Conservation (phyloP, 495 filamentous ascomycete genomes). For the Penicillium canariense region DNA sequence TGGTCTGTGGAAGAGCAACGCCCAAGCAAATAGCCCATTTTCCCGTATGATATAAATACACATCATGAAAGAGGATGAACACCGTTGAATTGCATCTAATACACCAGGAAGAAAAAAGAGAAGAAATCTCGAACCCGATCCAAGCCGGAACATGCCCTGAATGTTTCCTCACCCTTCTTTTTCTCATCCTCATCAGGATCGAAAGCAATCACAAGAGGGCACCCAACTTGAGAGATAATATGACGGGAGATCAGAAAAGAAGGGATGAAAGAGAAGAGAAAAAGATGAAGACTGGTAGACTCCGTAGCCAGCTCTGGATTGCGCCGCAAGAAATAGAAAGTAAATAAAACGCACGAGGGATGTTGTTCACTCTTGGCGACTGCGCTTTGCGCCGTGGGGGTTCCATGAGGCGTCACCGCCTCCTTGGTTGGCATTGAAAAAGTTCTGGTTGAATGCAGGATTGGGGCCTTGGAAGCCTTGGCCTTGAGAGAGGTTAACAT, state of each 20-base stretch:
- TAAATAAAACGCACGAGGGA: background rate
- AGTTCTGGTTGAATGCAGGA: constrained; percentile 71
- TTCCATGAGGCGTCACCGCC: constrained; percentile 71
- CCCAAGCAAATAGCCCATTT: background rate
- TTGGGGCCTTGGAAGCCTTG: constrained; percentile 65
- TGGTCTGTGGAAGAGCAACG: background rate
- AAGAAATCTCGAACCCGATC: constrained; percentile 3
- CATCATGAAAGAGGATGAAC: background rate
- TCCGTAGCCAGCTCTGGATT: constrained; percentile 12
- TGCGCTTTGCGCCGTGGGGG: constrained; percentile 79
- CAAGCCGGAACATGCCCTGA: constrained; percentile 4
- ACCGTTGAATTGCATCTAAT: constrained; percentile 22
- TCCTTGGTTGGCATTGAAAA: constrained; percentile 62
- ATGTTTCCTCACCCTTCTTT: background rate
- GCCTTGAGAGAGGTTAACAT: constrained; percentile 22
- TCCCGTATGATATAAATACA: constrained; percentile 2
- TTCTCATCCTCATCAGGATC: background rate
- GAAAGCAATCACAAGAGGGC: background rate
- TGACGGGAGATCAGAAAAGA: constrained; percentile 1
- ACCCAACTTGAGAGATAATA: background rate
- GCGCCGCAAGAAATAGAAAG: background rate
- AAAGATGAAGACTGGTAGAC: constrained; percentile 2
- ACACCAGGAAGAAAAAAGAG: constrained; percentile 9
- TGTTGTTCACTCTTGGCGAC: constrained; percentile 57
- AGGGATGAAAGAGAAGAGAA: background rate